These are phyloP conservation scores for Ramularia collo-cygni DNA, from an alignment of 2,329 filamentous ascomycete species.

Conservation along the genomic window DNA sequence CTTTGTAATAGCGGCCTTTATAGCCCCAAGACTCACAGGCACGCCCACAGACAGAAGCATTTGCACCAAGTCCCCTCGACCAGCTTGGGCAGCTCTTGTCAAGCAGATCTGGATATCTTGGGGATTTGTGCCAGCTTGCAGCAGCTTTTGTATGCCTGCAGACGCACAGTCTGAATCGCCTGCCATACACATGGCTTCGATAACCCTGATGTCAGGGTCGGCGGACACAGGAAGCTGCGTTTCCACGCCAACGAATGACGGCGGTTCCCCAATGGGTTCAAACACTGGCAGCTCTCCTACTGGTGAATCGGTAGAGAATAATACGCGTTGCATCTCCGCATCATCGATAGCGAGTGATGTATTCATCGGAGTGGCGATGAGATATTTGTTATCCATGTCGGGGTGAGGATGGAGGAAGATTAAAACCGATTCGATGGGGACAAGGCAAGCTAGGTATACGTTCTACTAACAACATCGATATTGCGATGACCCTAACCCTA, in stretches of 20 bases:
- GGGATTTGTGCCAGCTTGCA: not conserved
- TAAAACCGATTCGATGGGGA: too few species aligned
- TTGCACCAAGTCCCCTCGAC: conserved; percentile 1
- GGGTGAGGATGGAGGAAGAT: too few species aligned
- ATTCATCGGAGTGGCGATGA: not conserved
- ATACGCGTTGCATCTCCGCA: conserved; percentile 1
- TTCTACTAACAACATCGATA: too few species aligned
- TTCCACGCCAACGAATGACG: not conserved
- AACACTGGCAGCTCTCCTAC: conserved; percentile 1
- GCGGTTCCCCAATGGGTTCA: not conserved
- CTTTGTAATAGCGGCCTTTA: conserved; percentile 1
- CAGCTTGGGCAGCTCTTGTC: not conserved
- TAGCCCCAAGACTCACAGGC: conserved; percentile 1
- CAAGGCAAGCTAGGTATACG: too few species aligned
- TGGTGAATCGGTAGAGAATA: not conserved
- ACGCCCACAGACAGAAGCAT: conserved; percentile 4
- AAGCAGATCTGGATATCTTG: not conserved
- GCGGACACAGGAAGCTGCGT: not conserved
- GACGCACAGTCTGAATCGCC: not conserved
- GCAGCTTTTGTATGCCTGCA: not conserved
- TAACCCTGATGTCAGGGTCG: not conserved
- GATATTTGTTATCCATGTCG: too few species aligned
- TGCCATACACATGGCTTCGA: not conserved
- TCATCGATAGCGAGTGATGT: not conserved
- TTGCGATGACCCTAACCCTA: too few species aligned